Percentiles rank a stretch among this genome's conserved stretches.
Conservation (phyloP, 345 rosid genomes). For the Odontarrhena argentea region DNA sequence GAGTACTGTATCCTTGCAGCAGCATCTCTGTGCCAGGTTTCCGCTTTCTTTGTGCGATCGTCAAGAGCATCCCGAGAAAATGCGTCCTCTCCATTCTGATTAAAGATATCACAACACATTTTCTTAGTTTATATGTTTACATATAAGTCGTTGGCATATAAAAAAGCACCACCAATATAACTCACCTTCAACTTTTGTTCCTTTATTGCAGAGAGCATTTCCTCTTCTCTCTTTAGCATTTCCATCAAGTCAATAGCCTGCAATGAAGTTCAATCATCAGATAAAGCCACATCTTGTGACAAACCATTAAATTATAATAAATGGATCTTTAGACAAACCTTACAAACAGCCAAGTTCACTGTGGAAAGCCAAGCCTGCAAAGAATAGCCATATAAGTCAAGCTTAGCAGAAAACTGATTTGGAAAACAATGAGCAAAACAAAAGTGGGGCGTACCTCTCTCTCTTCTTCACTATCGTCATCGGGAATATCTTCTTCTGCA, state of each 20-base stretch:
- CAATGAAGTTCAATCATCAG: conserved; percentile 25
- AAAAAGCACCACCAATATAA: neutral
- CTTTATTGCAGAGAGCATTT: conserved; percentile 81
- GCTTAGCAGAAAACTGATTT: conserved; percentile 1
- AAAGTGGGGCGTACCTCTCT: conserved; percentile 62
- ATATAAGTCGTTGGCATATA: neutral
- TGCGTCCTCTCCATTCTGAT: conserved; percentile 65
- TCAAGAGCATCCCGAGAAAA: conserved; percentile 76
- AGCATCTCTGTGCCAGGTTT: conserved; percentile 89
- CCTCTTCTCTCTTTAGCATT: conserved; percentile 87
- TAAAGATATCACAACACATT: conserved; percentile 8
- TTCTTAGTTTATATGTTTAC: conserved; percentile 11
- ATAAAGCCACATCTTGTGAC: conserved; percentile 17
- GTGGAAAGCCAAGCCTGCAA: conserved; percentile 94
- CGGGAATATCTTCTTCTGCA: conserved; percentile 80
- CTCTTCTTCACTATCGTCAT: conserved; percentile 97
- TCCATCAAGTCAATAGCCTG: conserved; percentile 88
- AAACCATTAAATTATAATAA: neutral
- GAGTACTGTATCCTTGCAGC: conserved; percentile 61
- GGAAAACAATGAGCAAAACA: neutral
- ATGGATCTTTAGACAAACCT: conserved; percentile 55
- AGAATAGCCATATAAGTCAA: conserved; percentile 2
- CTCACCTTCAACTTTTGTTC: conserved; percentile 72
- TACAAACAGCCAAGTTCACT: conserved; percentile 68
- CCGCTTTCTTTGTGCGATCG: conserved; percentile 73